Conservation (phyloP, 2,329 filamentous ascomycete species). For the Ophiostoma sp. region DNA sequence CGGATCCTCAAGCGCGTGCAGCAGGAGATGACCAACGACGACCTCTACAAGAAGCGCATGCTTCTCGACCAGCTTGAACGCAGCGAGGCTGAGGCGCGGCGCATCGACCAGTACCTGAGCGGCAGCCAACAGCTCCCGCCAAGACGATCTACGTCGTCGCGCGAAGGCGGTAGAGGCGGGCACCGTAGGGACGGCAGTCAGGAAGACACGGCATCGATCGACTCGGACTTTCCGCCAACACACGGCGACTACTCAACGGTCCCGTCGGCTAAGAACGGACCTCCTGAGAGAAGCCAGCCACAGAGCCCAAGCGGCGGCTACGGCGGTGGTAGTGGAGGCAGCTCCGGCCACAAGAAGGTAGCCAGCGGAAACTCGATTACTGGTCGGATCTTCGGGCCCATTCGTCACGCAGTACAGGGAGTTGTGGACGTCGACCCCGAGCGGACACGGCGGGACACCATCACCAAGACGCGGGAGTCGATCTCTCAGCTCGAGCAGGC, state of each 20-base stretch:
- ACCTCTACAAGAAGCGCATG: slow-evolving; percentile 77
- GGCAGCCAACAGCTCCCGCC: slow-evolving; percentile 9
- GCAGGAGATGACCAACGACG: slow-evolving; percentile 93
- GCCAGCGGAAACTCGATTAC: slow-evolving; percentile 84
- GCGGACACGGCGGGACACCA: slow-evolving; percentile 82
- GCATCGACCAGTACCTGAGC: slow-evolving; percentile 86
- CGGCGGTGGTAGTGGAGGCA: slow-evolving; percentile 24
- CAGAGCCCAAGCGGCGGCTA: slow-evolving; percentile 31
- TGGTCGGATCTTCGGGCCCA: slow-evolving; percentile 86
- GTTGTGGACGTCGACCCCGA: slow-evolving; percentile 96
- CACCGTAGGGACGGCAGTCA: slow-evolving; percentile 52
- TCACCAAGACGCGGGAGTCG: slow-evolving; percentile 90
- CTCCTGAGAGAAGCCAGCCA: slow-evolving; percentile 44
- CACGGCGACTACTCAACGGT: slow-evolving; percentile 66
- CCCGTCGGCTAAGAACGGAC: slow-evolving; percentile 69
- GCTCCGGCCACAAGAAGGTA: slow-evolving; percentile 66
- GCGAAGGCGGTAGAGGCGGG: slow-evolving; percentile 17
- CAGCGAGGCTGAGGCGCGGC: slow-evolving; percentile 85
- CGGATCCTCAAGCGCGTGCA: slow-evolving; percentile 90
- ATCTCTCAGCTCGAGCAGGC: slow-evolving; percentile 85
- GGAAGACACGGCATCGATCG: slow-evolving; percentile 83
- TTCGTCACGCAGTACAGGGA: slow-evolving; percentile 92
- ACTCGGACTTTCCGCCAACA: slow-evolving; percentile 91
- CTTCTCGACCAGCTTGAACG: slow-evolving; percentile 84
- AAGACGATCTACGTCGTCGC: slow-evolving; percentile 30